Base-by-base conservation (phyloP, 2,329 filamentous ascomycete genomes). In the Fusarium siculi region DNA sequence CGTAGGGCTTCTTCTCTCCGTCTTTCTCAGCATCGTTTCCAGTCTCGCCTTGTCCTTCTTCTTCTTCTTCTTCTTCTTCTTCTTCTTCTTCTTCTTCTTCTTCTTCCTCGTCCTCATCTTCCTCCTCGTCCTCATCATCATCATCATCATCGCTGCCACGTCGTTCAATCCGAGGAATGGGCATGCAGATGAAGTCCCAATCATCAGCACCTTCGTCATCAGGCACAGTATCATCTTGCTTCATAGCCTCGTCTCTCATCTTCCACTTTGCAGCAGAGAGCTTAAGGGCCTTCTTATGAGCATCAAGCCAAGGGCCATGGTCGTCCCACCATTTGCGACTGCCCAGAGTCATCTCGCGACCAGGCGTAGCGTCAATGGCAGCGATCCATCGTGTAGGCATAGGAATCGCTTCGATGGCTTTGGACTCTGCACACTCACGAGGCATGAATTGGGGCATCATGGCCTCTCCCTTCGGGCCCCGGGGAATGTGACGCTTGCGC, bases 101-200 rank as follows among this genome's bases (percentile, higher is more conserved):
- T 3, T 28, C 28, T 8, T n/a, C n/a, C n/a, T n/a, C n/a, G n/a
- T 28, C 28, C 8, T 28, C 28, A 9, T 28, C 28, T 28, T 28
- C 28, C 7, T 28, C 28, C 28, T 28, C 28, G 9, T 28, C 28
- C 9, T 28, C 28, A 9, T 30, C 28, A 2, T 28, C 28, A 30
- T 30, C 28, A 9, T 30, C 28, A 9, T 30, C 28, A 30, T 30
- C 28, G 28, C 28, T 10, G 28, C 28, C 28, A 30, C 28, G 28
- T 30, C 28, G 28, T 30, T 30, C 28, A 30, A 30, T 30, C 28
- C 28, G 28, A 30, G 28, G 63, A 25, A 43, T 55, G 5, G 25
- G 23, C 30, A 18, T 12, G 12, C 76, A 78, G 9, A 78, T 18
- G 40, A 78, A 76, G 32, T 78, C 76, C 66, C 68, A 76, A 15